Conservation (phyloP, 1,284 basidiomycete species). For the Pterulicium gracile region DNA sequence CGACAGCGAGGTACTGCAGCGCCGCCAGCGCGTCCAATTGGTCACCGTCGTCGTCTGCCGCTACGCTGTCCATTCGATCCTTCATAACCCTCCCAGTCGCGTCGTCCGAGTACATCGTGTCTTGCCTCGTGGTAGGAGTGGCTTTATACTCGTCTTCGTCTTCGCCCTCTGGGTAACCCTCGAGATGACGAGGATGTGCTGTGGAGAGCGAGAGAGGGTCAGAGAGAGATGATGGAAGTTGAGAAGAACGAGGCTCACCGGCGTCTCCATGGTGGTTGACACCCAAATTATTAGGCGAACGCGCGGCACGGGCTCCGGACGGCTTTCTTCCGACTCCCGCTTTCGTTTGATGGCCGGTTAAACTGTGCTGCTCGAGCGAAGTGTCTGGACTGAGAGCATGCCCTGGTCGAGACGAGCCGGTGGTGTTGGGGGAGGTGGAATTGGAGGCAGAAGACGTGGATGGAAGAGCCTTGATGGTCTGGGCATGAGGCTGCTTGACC, state of each 20-base stretch:
- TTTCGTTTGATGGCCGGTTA: not conserved
- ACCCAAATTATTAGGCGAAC: slow-evolving; percentile 14
- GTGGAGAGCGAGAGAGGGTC: not conserved
- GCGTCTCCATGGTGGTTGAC: slow-evolving; percentile 6
- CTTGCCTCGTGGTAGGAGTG: too few species aligned
- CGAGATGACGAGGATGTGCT: not conserved
- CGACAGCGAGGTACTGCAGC: slow-evolving; percentile 58
- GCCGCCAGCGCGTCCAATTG: slow-evolving; percentile 68
- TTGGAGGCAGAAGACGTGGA: not conserved
- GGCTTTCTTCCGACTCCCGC: slow-evolving; percentile 55
- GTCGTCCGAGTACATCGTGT: too few species aligned
- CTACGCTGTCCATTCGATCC: not conserved
- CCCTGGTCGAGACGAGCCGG: not conserved
- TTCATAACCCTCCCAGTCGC: not conserved
- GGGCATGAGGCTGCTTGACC: too few species aligned
- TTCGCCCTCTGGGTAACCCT: not conserved
- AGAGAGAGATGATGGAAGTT: not conserved
- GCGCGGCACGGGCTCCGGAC: slow-evolving; percentile 76
- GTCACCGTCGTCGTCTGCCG: slow-evolving; percentile 28
- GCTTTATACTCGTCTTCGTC: slow-evolving; percentile 7
- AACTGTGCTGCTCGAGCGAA: too few species aligned
- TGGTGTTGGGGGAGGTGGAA: not conserved
- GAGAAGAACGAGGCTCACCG: slow-evolving; percentile 4
- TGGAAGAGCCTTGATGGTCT: not conserved
- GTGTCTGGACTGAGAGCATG: not conserved